Base-by-base conservation (phyloP, 2,329 filamentous ascomycete genomes). In the Paecilomyces dactylethromorphus region DNA sequence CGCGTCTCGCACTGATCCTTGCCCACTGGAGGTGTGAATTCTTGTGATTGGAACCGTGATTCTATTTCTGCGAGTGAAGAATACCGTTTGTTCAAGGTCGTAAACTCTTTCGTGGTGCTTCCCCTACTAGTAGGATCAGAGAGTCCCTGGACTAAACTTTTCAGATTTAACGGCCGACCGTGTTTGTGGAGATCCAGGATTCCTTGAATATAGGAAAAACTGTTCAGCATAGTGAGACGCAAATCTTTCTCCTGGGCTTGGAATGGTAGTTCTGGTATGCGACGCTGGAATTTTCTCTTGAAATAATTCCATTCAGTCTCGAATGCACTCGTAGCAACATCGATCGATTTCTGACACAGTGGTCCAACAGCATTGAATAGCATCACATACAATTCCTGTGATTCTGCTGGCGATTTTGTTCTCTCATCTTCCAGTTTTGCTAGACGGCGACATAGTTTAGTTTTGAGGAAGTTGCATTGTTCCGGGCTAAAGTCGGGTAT, bases 391-490 rank as follows among this genome's bases (percentile, higher is more conserved):
- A 62, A 55, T 13, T 49, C 29, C 29, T 15, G 31, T 29, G 33
- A 13, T 12, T 50, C 18, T 7, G 59, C 13, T 15, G 59, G 59
- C 53, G 67, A 59, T 6, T 63, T 57, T 31, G 56, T 55, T 15
- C 66, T 71, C 53, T 81, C 78, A 0, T 67, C 64, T 32, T 85
- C 80, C 0, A 88, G 64, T 65, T 88, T 88, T 0, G 79, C 80
- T 13, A 88, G 76, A 0, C 85, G 81, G 22, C 82, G 78, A 60
- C 79, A 80, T 0, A 87, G 69, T 65, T 87, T 88, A 32, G 79
- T 70, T 54, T 76, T 78, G 4, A 86, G 64, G 15, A 74, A 65
- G 2, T 72, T 66, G 2, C 74, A 62, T 2, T 70, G 59, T 10
- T 84, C 78, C 35, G 13, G 11, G 12, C 35, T 39, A 15, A n/a